phyloP scores from a whole-genome alignment of 2,329 filamentous ascomycete species.

The Chrysosporium queenslandicum region DNA sequence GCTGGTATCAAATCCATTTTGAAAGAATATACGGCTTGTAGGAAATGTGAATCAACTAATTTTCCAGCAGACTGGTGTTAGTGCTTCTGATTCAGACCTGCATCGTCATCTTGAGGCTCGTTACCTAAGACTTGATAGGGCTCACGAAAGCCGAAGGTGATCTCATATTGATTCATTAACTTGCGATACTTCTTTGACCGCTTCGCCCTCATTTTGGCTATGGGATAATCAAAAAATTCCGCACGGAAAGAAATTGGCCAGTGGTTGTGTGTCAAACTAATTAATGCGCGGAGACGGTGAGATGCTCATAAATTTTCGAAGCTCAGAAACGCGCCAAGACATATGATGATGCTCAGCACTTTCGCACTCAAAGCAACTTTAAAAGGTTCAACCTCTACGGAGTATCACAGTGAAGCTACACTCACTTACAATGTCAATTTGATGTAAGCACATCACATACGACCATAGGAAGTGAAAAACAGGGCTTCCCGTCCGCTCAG shows the following conservation, averaged over 20 bases:
- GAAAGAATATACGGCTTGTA: slow-evolving; percentile 68
- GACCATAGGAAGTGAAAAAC: no score
- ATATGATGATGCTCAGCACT: background rate
- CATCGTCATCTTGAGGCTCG: slow-evolving; percentile 14
- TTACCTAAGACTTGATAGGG: slow-evolving; percentile 79
- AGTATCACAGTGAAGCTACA: no score
- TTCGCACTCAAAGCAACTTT: background rate
- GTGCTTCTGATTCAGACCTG: background rate
- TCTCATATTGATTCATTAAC: slow-evolving; percentile 84
- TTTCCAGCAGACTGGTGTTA: slow-evolving; percentile 1
- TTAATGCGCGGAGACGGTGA: background rate
- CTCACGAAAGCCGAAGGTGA: slow-evolving; percentile 82
- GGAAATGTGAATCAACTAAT: slow-evolving; percentile 70
- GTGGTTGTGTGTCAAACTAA: background rate
- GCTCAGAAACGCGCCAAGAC: background rate
- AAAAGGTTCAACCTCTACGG: no score
- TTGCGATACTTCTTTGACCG: slow-evolving; percentile 68
- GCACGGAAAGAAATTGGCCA: background rate
- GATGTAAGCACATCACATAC: background rate
- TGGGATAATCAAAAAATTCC: background rate
- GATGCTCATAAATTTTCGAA: background rate
- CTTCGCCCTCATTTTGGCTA: slow-evolving; percentile 55
- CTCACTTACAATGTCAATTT: no score
- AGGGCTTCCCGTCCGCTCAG: no score
- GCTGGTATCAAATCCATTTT: slow-evolving; percentile 79